Base-by-base conservation (phyloP, 306 rosid species). In the Hylodesmum podocarpum region DNA sequence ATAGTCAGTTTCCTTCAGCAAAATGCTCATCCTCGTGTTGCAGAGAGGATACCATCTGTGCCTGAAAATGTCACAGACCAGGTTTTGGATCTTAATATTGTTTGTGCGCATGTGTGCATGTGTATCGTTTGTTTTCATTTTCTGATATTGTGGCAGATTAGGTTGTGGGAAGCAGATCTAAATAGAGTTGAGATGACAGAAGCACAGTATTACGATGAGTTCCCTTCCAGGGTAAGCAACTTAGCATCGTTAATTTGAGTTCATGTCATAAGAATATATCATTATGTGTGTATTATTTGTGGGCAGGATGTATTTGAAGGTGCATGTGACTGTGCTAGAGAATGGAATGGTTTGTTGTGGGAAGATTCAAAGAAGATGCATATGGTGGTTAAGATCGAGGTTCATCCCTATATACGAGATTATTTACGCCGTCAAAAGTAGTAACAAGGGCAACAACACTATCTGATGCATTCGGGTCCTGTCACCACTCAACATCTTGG, bases 51-150 rank as follows among this genome's bases (percentile, higher is more conserved):
- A 72, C 99, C 97, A 46, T 62, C 94, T 29, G 87, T 92, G 28
- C 97, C 99, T 16, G 97, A 95, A 86, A 95, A 95, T 83, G 97
- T 95, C 83, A 95, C 97, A 0, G 97, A 95, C 79, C 97, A 92
- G 99, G 97, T 90, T 80, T 25, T 68, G 19, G 65, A 34, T 72
- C 79, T 64, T 66, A 18, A 16, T n/a, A 51, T 16, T 29, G 5
- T 29, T 6, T 22, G 2, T 57, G 47, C 43, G 8, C 14, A 1
- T 4, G 8, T 4, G 7, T 2, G 10, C 69, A 0, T 13, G 15
- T 63, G 15, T 8, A 39, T 6, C 31, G 53, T 61, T 19, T 70
- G 37, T 33, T 72, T 59, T 68, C 40, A 64, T 53, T 37, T 80
- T 82, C 81, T 84, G 72, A 85, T 43, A 15, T 50, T 39, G 53